phyloP scores from a whole-genome alignment of 768 basidiomycete species.

The Mycena sanguinolenta region DNA sequence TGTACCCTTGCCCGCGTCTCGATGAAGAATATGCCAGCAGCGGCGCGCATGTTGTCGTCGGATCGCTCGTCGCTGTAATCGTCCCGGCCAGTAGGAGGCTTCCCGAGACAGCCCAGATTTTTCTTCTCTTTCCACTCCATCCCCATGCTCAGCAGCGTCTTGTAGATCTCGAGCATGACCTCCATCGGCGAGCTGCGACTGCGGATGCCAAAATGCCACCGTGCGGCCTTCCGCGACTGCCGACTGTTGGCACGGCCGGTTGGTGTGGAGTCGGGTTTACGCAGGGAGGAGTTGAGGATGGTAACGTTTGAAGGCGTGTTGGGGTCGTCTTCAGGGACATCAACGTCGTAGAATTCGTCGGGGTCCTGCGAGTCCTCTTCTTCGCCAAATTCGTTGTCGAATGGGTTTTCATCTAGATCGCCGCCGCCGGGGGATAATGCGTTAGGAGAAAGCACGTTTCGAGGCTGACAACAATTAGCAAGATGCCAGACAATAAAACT shows the following conservation, averaged over 20 bases:
- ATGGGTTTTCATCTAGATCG: slow-evolving; percentile 82
- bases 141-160: slow-evolving; percentile 87
- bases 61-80: slow-evolving; percentile 72
- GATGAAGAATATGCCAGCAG: slow-evolving; percentile 89
- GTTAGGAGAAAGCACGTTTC: slow-evolving; percentile 75
- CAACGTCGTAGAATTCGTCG: slow-evolving; percentile 50
- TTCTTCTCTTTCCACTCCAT: slow-evolving; percentile 99
- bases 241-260: slow-evolving; percentile 35
- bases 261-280: slow-evolving; percentile 48
- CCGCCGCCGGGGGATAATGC: slow-evolving; percentile 73
- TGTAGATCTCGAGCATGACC: slow-evolving; percentile 98
- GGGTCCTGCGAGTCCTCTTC: slow-evolving; percentile 72
- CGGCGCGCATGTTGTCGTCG: slow-evolving; percentile 75
- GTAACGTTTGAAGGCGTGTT: slow-evolving; percentile 71
- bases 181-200: slow-evolving; percentile 97
- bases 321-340: slow-evolving; percentile 50
- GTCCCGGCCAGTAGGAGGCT: slow-evolving; percentile 46
- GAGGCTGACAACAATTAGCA: slow-evolving; percentile 63
- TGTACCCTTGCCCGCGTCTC: slow-evolving; percentile 93
- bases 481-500: slow-evolving; percentile 10
- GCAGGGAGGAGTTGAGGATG: slow-evolving; percentile 90
- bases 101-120: slow-evolving; percentile 78
- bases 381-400: slow-evolving; percentile 79
- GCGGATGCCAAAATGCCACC: slow-evolving; percentile 99
- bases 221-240: slow-evolving; percentile 52